Conservation (phyloP, 2,329 filamentous ascomycete genomes). For the Lasiodiplodia gonubiensis region DNA sequence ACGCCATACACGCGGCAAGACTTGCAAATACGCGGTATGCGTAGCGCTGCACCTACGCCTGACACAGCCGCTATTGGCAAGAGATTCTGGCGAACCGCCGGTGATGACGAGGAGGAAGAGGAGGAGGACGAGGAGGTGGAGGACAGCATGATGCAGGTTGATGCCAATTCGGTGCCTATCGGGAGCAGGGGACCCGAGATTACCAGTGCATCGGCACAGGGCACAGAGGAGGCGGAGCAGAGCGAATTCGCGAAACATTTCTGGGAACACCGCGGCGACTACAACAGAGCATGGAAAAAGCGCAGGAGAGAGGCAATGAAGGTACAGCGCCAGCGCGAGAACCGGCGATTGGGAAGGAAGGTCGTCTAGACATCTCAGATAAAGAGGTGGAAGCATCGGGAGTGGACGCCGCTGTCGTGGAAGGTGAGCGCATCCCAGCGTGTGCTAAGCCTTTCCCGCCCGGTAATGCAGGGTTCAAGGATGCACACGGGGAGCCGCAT, state of each 20-base stretch:
- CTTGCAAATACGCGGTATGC: slow-evolving; percentile 72
- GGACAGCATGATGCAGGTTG: slow-evolving; percentile 36
- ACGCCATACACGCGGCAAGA: slow-evolving; percentile 86
- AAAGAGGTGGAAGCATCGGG: slow-evolving; percentile 11
- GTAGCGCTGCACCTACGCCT: slow-evolving; percentile 91
- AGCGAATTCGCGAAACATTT: slow-evolving; percentile 68
- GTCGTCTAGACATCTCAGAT: slow-evolving; percentile 29
- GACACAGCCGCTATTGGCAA: slow-evolving; percentile 82
- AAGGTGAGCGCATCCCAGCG: slow-evolving; percentile 5
- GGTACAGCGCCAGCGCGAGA: slow-evolving; percentile 64
- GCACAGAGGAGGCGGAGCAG: slow-evolving; percentile 46
- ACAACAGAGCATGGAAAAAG: slow-evolving; percentile 60
- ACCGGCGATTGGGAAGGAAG: slow-evolving; percentile 56
- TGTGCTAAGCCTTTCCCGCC: slow-evolving; percentile 8
- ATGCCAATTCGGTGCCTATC: slow-evolving; percentile 22
- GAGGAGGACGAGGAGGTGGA: slow-evolving; percentile 38
- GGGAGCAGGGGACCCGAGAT: slow-evolving; percentile 36
- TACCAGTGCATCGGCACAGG: slow-evolving; percentile 32
- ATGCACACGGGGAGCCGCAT: slow-evolving; percentile 23
- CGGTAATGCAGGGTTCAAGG: slow-evolving; percentile 20
- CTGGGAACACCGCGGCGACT: slow-evolving; percentile 57
- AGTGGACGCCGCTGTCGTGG: slow-evolving; percentile 1
- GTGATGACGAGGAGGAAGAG: slow-evolving; percentile 52
- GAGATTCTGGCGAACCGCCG: slow-evolving; percentile 58
- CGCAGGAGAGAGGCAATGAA: slow-evolving; percentile 65